These are phyloP conservation scores for Kentomonas sorsogonicus DNA, from an alignment of 208 protist genomes.

Conservation along the genomic window DNA sequence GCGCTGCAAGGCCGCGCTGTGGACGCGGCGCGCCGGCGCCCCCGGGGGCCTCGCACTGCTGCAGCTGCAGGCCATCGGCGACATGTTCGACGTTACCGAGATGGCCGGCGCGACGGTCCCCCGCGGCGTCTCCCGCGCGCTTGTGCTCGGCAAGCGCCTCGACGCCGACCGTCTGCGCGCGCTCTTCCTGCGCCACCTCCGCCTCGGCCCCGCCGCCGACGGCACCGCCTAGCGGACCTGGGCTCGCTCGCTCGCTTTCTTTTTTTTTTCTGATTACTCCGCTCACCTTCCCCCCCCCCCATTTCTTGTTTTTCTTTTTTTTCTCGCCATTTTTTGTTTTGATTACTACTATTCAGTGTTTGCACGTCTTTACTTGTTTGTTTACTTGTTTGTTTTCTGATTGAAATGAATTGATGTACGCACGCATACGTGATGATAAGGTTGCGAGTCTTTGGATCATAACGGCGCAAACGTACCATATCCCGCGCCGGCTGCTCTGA, in stretches of 20 bases:
- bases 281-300: not conserved
- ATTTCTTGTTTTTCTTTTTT: conserved; percentile 9
- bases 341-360: not conserved
- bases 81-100: conserved; percentile 71
- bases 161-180: conserved; percentile 46
- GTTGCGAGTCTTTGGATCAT: no score
- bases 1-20: conserved; percentile 87
- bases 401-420: not conserved
- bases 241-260: conserved; percentile 1
- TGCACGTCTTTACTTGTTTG: conserved; percentile 1
- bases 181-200: conserved; percentile 60
- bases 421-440: no score
- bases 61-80: conserved; percentile 82
- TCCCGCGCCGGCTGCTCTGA: no score
- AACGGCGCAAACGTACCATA: no score
- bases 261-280: conserved; percentile 6
- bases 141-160: conserved; percentile 68
- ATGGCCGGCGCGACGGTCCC: conserved; percentile 78
- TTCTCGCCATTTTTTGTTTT: conserved; percentile 4
- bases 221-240: not conserved
- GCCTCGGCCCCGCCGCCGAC: not conserved
- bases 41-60: conserved; percentile 41
- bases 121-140: conserved; percentile 52
- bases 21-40: conserved; percentile 37
- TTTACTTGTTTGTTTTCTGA: conserved; percentile 6